Base-by-base conservation (phyloP, 1,284 basidiomycete species). In the Singerocomus inundabilis region DNA sequence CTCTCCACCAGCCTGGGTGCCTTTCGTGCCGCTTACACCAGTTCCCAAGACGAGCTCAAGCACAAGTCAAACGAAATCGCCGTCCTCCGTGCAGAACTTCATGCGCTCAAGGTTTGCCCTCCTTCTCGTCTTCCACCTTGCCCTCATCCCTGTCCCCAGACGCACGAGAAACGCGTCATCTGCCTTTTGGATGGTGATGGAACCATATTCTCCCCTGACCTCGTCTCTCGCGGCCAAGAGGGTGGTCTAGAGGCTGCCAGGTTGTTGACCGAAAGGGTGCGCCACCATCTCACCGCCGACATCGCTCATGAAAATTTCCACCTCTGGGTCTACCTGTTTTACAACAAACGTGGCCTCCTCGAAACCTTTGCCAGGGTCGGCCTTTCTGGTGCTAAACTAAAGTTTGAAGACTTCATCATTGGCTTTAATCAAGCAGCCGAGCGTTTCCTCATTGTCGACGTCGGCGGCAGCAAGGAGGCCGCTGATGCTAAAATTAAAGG, bases 401-500 rank as follows among this genome's bases (percentile, higher is more conserved):
- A 71, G 42, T 80, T 86, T 54, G 80, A 81, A 8, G 79, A 84
- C 21, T 88, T 88, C 58, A 67, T 83, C 44, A 66, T 75, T 47
- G 85, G 85, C 9, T 83, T 88, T 57, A 85, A 85, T 65, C 78
- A 83, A 63, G 78, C 82, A 9, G 70, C 77, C 11, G 79, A 81
- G 51, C 73, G 81, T 34, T 85, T 85, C 62, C 64, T 78, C 60
- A 84, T 90, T 65, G 73, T 84, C 44, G 87, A 91, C 63, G 85
- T 87, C 45, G 86, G 87, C 24, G 73, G 71, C 48, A 82, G 76
- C 46, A 88, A 89, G 69, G 86, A 90, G 67, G 83, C 80, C 4
- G 80, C 81, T 26, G 85, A 88, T 63, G 75, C 80, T 37, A 90
- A 90, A 70, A 79, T 91, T 60, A 82, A 81, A 73, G 82, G 86